Percentiles rank a stretch among this genome's conserved stretches.
phyloP scores from a whole-genome alignment of 192 early-diverging fungal species.

The Dissophora ornata region DNA sequence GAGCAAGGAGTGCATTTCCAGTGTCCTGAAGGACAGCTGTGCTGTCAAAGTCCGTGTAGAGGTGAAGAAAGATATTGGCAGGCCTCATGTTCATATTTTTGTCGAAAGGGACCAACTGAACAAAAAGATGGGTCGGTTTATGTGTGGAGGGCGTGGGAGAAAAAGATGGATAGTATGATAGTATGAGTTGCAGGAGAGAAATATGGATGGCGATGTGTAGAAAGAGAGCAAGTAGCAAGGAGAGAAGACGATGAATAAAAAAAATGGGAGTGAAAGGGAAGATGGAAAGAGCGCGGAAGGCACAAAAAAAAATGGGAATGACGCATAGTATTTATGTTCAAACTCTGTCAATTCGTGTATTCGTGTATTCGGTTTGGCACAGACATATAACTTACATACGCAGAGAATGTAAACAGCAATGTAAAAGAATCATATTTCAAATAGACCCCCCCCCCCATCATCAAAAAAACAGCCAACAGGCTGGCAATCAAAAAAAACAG shows the following conservation, averaged over 20 bases:
- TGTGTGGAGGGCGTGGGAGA: background rate
- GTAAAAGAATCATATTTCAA: too few relatives aligned
- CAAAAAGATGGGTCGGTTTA: background rate
- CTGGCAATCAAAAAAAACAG: too few relatives aligned
- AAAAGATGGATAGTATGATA: background rate
- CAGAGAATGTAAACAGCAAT: too few relatives aligned
- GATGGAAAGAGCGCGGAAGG: background rate
- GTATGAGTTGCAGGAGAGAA: background rate
- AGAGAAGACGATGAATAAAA: background rate
- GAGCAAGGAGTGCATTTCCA: slow-evolving; percentile 13
- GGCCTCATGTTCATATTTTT: slow-evolving; percentile 12
- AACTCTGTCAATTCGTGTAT: too few relatives aligned
- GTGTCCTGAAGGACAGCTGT: slow-evolving; percentile 31
- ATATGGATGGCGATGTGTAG: background rate
- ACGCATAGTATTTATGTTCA: too few relatives aligned
- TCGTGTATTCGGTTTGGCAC: too few relatives aligned
- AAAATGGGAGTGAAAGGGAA: background rate
- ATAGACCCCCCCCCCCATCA: too few relatives aligned
- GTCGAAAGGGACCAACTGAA: background rate
- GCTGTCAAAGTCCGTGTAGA: slow-evolving; percentile 43
- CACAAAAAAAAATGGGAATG: background rate
- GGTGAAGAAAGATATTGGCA: slow-evolving; percentile 17
- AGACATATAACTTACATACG: too few relatives aligned
- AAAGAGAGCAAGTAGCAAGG: background rate
- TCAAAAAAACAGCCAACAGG: too few relatives aligned